A percentile compares a stretch with the other conserved stretches of the same genome.
Evolutionary conservation across 306 rosid genomes (phyloP).

Genomic region (Begonia peltatifolia): DNA sequence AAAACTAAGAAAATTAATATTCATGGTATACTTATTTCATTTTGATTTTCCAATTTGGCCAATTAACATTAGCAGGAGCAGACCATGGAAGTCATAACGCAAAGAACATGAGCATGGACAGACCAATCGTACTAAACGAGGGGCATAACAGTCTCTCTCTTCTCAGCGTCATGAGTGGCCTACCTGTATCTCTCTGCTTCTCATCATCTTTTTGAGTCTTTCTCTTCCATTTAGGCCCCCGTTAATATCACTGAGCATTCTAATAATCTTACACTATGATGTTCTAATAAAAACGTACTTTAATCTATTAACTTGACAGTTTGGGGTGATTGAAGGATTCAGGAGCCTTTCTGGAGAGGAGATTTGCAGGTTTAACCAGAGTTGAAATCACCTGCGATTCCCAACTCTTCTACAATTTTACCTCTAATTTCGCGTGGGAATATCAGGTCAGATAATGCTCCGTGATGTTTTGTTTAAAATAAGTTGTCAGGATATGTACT

Average conservation of each 20-base stretch:
- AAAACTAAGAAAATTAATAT: no score
- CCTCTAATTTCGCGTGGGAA: conserved; percentile 36
- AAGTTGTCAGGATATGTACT: background rate
- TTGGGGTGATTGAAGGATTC: conserved; percentile 28
- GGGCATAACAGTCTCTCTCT: conserved; percentile 60
- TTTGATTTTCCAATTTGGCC: no score
- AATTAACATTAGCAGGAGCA: conserved; percentile 31
- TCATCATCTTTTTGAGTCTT: no score
- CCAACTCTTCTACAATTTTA: conserved; percentile 20
- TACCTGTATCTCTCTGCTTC: conserved; percentile 31
- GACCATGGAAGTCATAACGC: conserved; percentile 42
- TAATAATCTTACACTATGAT: no score
- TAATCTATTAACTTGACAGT: no score
- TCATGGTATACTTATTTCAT: no score
- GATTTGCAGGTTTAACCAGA: conserved; percentile 32
- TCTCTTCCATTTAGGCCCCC: no score
- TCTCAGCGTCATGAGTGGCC: conserved; percentile 72
- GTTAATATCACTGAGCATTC: no score
- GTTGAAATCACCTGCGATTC: conserved; percentile 29
- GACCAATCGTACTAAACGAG: conserved; percentile 20
- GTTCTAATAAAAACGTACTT: no score
- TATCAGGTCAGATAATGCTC: conserved; percentile 41
- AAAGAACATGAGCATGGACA: conserved; percentile 19
- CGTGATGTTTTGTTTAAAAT: background rate
- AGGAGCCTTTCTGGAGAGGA: conserved; percentile 61